Conservation (phyloP, 2,329 filamentous ascomycete genomes). For the Geosmithia putterillii region DNA sequence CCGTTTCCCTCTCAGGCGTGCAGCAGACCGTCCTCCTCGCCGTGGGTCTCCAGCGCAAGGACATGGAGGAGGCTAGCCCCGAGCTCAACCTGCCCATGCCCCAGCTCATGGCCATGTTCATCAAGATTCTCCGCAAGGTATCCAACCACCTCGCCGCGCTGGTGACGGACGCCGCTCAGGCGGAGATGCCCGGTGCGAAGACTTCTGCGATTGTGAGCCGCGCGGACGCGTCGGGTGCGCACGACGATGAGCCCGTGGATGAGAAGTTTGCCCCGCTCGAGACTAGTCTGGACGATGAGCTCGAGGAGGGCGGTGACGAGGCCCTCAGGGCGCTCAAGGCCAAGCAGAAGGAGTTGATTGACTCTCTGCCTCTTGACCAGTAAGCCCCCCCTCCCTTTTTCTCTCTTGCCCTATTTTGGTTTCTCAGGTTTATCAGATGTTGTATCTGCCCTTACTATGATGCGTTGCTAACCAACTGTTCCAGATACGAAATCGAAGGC, state of each 20-base stretch:
- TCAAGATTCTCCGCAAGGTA: constrained; percentile 88
- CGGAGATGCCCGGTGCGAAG: constrained; percentile 47
- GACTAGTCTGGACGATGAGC: constrained; percentile 63
- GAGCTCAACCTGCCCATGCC: constrained; percentile 63
- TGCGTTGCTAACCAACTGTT: neutral
- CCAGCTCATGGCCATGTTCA: constrained; percentile 91
- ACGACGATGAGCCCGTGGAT: constrained; percentile 56
- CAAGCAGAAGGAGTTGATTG: constrained; percentile 79
- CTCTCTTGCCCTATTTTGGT: neutral
- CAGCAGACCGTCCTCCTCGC: constrained; percentile 84
- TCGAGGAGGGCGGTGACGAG: constrained; percentile 73
- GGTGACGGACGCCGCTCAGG: constrained; percentile 60
- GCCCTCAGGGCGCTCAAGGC: constrained; percentile 57
- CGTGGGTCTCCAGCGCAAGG: constrained; percentile 82
- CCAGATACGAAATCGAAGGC: constrained; percentile 53
- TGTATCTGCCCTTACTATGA: neutral
- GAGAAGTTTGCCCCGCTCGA: constrained; percentile 60
- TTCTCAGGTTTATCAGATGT: neutral
- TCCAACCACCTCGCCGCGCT: constrained; percentile 65
- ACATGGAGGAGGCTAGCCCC: constrained; percentile 65
- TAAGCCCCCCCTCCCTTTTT: constrained; percentile 8
- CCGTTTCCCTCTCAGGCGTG: constrained; percentile 64
- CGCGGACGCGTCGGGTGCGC: constrained; percentile 48
- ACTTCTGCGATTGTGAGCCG: constrained; percentile 43
- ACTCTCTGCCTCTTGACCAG: constrained; percentile 77